These are phyloP conservation scores for Aegilops bicornis DNA, from an alignment of 176 grass and related monocot genomes.

Conservation along the genomic window DNA sequence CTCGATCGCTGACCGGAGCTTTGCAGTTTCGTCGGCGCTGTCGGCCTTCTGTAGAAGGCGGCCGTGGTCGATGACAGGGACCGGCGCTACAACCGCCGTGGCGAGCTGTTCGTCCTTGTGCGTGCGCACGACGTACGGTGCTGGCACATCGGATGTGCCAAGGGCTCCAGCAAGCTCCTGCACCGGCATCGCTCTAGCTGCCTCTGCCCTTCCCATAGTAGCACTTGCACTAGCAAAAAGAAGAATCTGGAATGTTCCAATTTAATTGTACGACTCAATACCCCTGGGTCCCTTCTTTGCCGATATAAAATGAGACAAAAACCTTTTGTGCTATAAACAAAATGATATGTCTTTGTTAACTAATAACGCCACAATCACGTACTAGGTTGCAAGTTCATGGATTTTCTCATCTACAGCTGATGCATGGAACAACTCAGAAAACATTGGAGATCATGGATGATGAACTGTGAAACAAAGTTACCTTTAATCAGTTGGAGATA, in stretches of 20 bases:
- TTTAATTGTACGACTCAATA: not conserved
- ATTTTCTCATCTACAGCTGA: not conserved
- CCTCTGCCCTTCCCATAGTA: not conserved
- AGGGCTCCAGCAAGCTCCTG: constrained; percentile 33
- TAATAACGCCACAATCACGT: not conserved
- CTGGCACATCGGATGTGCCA: constrained; percentile 7
- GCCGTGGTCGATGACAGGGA: constrained; percentile 45
- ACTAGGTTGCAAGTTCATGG: not conserved
- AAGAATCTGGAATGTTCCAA: not conserved
- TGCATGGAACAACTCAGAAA: not conserved
- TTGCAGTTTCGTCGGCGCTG: constrained; percentile 25
- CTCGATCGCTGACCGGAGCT: constrained; percentile 40
- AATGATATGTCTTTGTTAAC: not conserved
- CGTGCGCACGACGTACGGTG: constrained; percentile 26
- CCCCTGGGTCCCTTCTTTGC: not conserved
- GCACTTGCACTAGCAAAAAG: not conserved
- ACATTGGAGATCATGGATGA: not conserved
- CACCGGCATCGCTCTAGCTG: not conserved
- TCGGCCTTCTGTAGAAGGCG: constrained; percentile 12
- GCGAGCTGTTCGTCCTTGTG: not conserved
- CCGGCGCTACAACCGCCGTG: not conserved
- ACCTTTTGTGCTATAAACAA: not conserved
- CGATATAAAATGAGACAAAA: not conserved
- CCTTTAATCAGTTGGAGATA: not conserved
- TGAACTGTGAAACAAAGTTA: not conserved